Conservation (phyloP, 2,329 filamentous ascomycete species). For the Bipolaris bicolor region DNA sequence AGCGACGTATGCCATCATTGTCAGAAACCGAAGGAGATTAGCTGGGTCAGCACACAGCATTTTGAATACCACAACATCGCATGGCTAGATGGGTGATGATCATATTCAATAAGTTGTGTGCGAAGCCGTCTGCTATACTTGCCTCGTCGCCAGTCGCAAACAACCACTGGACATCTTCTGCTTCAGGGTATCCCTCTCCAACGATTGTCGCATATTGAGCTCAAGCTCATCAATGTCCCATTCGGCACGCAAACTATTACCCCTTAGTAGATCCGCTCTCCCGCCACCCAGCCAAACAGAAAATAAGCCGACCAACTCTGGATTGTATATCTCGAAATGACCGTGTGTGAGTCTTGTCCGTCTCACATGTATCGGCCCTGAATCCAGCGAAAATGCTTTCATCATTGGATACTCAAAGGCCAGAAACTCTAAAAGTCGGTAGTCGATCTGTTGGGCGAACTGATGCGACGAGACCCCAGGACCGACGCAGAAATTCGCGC, state of each 20-base stretch:
- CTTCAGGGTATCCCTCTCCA: neutral
- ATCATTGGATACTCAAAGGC: neutral
- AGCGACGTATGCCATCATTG: neutral
- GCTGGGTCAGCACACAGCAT: neutral
- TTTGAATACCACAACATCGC: neutral
- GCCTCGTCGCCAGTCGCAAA: neutral
- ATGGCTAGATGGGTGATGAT: neutral
- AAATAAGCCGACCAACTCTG: neutral
- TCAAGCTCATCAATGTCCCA: constrained; percentile 2
- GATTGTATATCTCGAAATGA: neutral
- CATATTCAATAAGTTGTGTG: no score
- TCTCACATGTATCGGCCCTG: neutral
- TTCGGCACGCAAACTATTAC: neutral
- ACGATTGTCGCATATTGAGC: neutral
- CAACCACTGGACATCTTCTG: neutral
- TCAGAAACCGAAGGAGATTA: neutral
- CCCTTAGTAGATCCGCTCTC: constrained; percentile 1
- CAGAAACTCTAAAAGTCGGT: neutral
- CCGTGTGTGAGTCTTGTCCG: neutral
- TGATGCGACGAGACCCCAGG: neutral
- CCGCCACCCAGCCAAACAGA: constrained; percentile 2
- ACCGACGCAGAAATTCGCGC: neutral
- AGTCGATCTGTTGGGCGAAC: neutral
- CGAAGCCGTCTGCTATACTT: neutral
- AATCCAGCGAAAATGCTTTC: neutral